Base-by-base conservation (phyloP, 352 stramenopile genomes). In the Pythium apleroticum region DNA sequence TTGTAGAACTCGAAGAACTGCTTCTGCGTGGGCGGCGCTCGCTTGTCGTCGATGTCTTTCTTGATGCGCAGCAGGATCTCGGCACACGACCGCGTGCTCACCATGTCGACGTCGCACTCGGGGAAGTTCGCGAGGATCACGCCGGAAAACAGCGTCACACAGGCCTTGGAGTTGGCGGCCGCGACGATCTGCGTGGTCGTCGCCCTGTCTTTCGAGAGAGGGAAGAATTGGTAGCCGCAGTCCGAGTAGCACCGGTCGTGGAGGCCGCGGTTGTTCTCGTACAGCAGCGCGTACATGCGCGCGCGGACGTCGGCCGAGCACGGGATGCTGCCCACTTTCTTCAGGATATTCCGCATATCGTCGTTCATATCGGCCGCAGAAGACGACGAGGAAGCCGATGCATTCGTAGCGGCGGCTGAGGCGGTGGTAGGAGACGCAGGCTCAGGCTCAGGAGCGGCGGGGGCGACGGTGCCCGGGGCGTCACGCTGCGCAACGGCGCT, bases 161-260 rank as follows among this genome's bases (percentile, higher is more conserved):
- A 88, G 19, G 76, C 69, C 7, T 65, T 69, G 12, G 75, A 85
- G 17, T 59, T 65, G 8, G 67, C 71, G 45, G 81, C 76, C 15
- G 53, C 54, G 17, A 71, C 37, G 22, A 84, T 74, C 61, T 89
- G 69, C 28, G 52, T 57, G 1, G 76, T 54, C 24, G 74, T 84
- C n/a, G 80, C 76, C 24, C 79, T 75, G 15, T 68, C 75, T 7
- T 75, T 71, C 11, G 80, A 66, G 60, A 72, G 81, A 5, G 80
- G 78, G 58, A 88, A 89, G 48, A 89, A 78, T 67, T 86, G 78
- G 73, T 86, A 89, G 62, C 75, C 67, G 28, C 69, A 70, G 39
- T 83, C 77, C 22, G 39, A 63, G 22, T 80, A 71, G 31, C 80
- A 89, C 22, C 65, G 22, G 56, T 86, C 78, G 45, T 83, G 82